phyloP scores from a whole-genome alignment of 2,329 filamentous ascomycete species.

The Akanthomyces lecanii region DNA sequence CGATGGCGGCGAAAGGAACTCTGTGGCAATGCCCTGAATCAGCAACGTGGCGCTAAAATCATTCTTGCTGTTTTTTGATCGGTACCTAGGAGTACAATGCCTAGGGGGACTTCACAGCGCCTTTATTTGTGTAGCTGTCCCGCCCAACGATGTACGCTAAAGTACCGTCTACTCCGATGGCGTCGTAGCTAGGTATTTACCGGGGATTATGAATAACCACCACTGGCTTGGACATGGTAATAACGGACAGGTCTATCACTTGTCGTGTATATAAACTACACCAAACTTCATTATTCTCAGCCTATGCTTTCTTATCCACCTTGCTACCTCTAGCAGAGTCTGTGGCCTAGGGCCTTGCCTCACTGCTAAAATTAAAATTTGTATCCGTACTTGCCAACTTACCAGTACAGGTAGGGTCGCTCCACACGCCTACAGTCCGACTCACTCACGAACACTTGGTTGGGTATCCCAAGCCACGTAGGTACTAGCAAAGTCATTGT shows the following conservation, averaged over 20 bases:
- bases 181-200: neutral
- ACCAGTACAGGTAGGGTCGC: neutral
- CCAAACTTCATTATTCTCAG: neutral
- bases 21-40: neutral
- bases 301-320: neutral
- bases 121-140: neutral
- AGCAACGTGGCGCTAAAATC: slow-evolving; percentile 8
- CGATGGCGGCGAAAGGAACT: neutral
- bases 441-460: neutral
- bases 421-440: neutral
- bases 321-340: neutral
- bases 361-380: neutral
- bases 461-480: too few species aligned
- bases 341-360: neutral
- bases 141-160: neutral
- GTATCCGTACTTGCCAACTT: too few species aligned
- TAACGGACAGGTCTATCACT: too few species aligned
- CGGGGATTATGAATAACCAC: too few species aligned
- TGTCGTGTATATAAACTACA: neutral
- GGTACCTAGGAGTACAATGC: neutral
- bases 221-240: too few species aligned
- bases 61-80: neutral
- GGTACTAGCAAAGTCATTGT: too few species aligned
- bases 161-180: neutral
- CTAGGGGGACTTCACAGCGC: too few species aligned